phyloP scores from a whole-genome alignment of 306 rosid species.

The Erythrophleum fordii region DNA sequence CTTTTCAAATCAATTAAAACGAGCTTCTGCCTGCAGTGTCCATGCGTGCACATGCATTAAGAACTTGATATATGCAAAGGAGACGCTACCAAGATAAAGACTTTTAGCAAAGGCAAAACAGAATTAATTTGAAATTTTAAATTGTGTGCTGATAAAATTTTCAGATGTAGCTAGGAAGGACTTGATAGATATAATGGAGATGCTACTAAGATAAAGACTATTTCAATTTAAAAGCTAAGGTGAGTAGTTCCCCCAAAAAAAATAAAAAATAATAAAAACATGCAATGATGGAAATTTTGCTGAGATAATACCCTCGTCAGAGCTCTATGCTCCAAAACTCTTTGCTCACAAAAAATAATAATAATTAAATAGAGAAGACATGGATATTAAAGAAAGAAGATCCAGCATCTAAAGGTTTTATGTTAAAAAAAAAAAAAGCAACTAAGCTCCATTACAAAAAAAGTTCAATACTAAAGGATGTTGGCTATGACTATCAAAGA shows the following conservation, averaged over 20 bases:
- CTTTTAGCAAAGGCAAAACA: background rate
- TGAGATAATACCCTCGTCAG: background rate
- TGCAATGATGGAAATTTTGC: background rate
- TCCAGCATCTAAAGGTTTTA: background rate
- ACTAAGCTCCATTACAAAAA: background rate
- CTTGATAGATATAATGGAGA: background rate
- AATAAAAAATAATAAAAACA: background rate
- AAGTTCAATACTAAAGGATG: background rate
- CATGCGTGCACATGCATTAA: background rate
- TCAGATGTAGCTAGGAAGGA: background rate
- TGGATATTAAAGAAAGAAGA: background rate
- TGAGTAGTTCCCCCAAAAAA: background rate
- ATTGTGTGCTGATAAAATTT: background rate
- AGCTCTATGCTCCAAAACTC: background rate
- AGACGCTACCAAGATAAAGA: background rate
- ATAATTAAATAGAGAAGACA: background rate
- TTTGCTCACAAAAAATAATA: background rate
- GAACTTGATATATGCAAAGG: background rate
- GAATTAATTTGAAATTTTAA: background rate
- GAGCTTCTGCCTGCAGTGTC: constrained; percentile 4
- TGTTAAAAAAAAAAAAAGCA: constrained; percentile 9
- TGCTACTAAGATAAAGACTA: background rate
- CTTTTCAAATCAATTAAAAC: background rate
- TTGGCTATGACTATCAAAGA: constrained; percentile 9
- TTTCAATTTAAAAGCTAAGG: background rate